Evolutionary conservation across 345 rosid genomes (phyloP).

Genomic region (Arabis hirsuta): DNA sequence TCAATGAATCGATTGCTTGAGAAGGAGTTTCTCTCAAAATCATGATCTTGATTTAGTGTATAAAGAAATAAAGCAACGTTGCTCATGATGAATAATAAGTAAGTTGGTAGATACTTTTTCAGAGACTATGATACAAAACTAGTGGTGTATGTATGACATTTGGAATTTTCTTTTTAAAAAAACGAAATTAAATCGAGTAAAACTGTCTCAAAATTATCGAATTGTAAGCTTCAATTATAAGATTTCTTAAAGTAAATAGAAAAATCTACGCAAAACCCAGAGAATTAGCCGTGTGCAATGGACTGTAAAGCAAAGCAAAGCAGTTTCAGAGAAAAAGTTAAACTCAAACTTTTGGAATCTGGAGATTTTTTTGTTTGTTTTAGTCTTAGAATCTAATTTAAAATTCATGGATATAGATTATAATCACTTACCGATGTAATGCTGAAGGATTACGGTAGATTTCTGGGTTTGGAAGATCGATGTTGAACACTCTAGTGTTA

Average conservation of each 20-base stretch:
- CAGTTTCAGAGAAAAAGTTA: conserved; percentile 15
- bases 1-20: conserved; percentile 20
- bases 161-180: neutral
- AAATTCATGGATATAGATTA: neutral
- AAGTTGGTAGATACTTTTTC: conserved; percentile 23
- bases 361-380: neutral
- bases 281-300: conserved; percentile 29
- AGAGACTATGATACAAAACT: conserved; percentile 34
- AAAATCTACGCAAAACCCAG: conserved; percentile 10
- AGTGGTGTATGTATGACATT: conserved; percentile 20
- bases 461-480: conserved; percentile 31
- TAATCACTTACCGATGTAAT: conserved; percentile 59
- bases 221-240: conserved; percentile 26
- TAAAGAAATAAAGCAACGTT: conserved; percentile 13
- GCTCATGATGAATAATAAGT: conserved; percentile 38
- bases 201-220: conserved; percentile 9
- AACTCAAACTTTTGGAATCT: conserved; percentile 33
- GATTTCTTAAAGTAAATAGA: neutral
- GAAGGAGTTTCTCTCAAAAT: conserved; percentile 7
- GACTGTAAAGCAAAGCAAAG: conserved; percentile 28
- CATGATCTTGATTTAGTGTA: neutral
- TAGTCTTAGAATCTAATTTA: neutral
- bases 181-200: conserved; percentile 1
- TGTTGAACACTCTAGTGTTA: conserved; percentile 36
- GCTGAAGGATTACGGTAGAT: conserved; percentile 64